A percentile compares a stretch with the other conserved stretches of the same genome.
Conservation (phyloP, 805 yeast species). For the Tetrapisispora pingtungensis region DNA sequence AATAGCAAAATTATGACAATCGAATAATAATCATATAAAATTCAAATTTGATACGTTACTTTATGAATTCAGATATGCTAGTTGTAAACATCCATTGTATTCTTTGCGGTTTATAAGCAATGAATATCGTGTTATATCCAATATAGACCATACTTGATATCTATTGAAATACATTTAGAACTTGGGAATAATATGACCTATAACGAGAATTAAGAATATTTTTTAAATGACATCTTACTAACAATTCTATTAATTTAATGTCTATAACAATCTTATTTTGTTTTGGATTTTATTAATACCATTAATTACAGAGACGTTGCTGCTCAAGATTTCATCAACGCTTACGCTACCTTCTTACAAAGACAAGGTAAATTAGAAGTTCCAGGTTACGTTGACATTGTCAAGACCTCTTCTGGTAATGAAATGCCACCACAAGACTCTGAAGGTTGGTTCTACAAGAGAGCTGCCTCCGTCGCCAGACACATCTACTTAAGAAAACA, state of each 20-base stretch:
- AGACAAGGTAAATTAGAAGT: conserved; percentile 99
- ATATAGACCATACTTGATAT: too few relatives aligned
- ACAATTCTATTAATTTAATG: too few relatives aligned
- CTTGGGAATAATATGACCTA: too few relatives aligned
- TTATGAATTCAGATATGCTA: too few relatives aligned
- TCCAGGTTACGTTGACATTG: conserved; percentile 99
- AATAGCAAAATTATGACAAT: too few relatives aligned
- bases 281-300: not conserved
- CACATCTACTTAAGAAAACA: conserved; percentile 99
- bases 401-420: conserved; percentile 97
- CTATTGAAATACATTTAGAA: too few relatives aligned
- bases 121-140: too few relatives aligned
- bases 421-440: conserved; percentile 99
- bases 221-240: conserved; percentile 11
- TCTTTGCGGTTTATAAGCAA: too few relatives aligned
- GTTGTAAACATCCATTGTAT: too few relatives aligned
- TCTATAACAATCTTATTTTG: not conserved
- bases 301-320: conserved; percentile 86
- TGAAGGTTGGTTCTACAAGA: conserved; percentile 99
- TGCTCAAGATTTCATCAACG: conserved; percentile 99
- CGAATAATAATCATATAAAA: too few relatives aligned
- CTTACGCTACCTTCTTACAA: conserved; percentile 99
- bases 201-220: too few relatives aligned
- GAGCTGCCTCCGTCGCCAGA: conserved; percentile 99
- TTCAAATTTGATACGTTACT: too few relatives aligned